These are phyloP conservation scores for Candida yuanshanica DNA, from an alignment of 805 yeast species.

Conservation along the genomic window DNA sequence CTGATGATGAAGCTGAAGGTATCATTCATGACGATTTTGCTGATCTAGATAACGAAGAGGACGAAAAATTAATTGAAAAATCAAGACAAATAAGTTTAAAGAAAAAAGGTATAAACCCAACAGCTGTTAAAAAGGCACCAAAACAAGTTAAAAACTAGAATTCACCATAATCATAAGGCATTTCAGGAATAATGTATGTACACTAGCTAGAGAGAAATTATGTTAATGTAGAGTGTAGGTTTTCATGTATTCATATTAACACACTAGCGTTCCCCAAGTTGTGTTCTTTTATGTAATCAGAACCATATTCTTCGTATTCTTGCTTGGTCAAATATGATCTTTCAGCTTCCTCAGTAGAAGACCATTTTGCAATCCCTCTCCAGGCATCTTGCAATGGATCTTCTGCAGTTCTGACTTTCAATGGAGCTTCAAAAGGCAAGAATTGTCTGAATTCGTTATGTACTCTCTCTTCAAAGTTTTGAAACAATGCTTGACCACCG, in stretches of 20 bases:
- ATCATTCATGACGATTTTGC: conserved; percentile 85
- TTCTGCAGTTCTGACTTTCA: conserved; percentile 55
- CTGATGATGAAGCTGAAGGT: conserved; percentile 76
- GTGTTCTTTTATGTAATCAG: conserved; percentile 85
- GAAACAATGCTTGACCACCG: conserved; percentile 74
- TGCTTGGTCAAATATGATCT: conserved; percentile 50
- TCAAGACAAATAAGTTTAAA: conserved; percentile 59
- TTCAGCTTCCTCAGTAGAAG: conserved; percentile 41
- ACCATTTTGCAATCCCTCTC: conserved; percentile 90
- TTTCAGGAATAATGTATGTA: not conserved
- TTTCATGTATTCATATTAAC: not conserved
- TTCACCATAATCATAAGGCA: not conserved
- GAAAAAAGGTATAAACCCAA: conserved; percentile 72
- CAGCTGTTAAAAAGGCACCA: conserved; percentile 21
- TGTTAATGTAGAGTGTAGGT: not conserved
- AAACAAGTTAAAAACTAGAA: not conserved
- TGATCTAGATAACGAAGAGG: conserved; percentile 67
- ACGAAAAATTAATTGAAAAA: conserved; percentile 63
- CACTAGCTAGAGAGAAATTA: not conserved
- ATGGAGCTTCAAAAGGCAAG: conserved; percentile 61
- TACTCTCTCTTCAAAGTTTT: conserved; percentile 65
- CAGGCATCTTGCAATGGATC: conserved; percentile 81
- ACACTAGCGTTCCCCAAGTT: conserved; percentile 54
- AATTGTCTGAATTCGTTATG: conserved; percentile 60
- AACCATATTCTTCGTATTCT: conserved; percentile 86